Evolutionary conservation across 495 filamentous ascomycete genomes (phyloP).

Genomic region (Aspergillus taichungensis): DNA sequence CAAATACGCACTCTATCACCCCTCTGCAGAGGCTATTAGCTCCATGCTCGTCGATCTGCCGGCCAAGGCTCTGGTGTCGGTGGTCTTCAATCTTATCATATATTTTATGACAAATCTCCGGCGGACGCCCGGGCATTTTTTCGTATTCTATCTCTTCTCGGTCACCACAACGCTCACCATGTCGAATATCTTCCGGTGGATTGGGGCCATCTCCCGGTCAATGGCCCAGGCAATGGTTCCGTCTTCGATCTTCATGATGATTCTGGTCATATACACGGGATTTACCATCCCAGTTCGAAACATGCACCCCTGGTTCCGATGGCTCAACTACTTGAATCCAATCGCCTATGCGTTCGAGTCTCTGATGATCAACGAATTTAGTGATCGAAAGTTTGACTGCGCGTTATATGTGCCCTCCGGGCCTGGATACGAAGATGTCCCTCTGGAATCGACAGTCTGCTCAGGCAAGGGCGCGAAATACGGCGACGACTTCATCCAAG

Average conservation of each 20-base stretch:
- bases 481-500: slow-evolving; percentile 48
- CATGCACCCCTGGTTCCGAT: slow-evolving; percentile 78
- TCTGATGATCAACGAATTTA: slow-evolving; percentile 87
- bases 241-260: slow-evolving; percentile 71
- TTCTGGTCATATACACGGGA: slow-evolving; percentile 80
- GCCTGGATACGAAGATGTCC: slow-evolving; percentile 40
- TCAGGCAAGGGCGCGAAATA: slow-evolving; percentile 50
- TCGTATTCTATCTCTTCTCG: slow-evolving; percentile 67
- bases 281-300: slow-evolving; percentile 66
- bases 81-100: slow-evolving; percentile 59
- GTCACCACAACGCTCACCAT: slow-evolving; percentile 60
- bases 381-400: slow-evolving; percentile 55
- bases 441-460: slow-evolving; percentile 44
- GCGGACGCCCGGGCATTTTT: slow-evolving; percentile 71
- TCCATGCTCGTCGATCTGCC: slow-evolving; percentile 79
- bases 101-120: slow-evolving; percentile 85
- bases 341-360: slow-evolving; percentile 82
- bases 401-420: slow-evolving; percentile 50
- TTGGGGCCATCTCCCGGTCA: slow-evolving; percentile 70
- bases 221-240: slow-evolving; percentile 79
- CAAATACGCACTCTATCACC: slow-evolving; percentile 87
- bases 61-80: slow-evolving; percentile 42
- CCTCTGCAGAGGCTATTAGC: slow-evolving; percentile 76
- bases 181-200: slow-evolving; percentile 76
- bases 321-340: slow-evolving; percentile 82